These are phyloP conservation scores for Sphagnum contortum DNA, from an alignment of 225 moss, liverwort and hornwort species.

Conservation along the genomic window DNA sequence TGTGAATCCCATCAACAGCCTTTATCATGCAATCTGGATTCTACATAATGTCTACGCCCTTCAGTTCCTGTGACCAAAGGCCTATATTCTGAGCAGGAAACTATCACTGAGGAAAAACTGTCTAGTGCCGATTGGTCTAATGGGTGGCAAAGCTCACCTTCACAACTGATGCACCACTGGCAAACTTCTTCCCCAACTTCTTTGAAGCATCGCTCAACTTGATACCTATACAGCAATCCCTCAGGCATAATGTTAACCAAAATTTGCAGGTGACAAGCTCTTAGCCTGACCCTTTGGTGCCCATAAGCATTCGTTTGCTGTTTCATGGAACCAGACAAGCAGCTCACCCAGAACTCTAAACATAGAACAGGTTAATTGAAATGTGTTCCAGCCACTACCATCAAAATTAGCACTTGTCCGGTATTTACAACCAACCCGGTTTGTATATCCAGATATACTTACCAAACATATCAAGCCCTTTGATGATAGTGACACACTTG, in stretches of 20 bases:
- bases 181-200: conserved; percentile 98
- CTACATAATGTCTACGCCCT: not conserved
- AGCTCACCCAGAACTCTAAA: no score
- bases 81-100: no score
- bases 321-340: no score
- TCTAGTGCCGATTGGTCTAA: no score
- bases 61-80: no score
- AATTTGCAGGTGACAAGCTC: no score
- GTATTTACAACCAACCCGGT: conserved; percentile 94
- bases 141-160: conserved; percentile 37
- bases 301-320: no score
- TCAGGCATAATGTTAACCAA: conserved; percentile 13
- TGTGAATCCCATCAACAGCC: no score
- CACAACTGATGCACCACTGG: conserved; percentile 97
- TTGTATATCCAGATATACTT: conserved; percentile 61
- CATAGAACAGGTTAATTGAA: no score
- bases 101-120: no score
- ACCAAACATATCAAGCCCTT: conserved; percentile 99
- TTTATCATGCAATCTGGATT: not conserved
- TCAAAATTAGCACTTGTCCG: conserved; percentile 23
- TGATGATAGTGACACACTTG: conserved; percentile 98
- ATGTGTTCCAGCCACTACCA: no score
- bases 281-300: no score
- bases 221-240: conserved; percentile 41
- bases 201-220: conserved; percentile 98